Evolutionary conservation across 2,329 filamentous ascomycete genomes (phyloP).

Genomic region (Colletotrichum sp.): DNA sequence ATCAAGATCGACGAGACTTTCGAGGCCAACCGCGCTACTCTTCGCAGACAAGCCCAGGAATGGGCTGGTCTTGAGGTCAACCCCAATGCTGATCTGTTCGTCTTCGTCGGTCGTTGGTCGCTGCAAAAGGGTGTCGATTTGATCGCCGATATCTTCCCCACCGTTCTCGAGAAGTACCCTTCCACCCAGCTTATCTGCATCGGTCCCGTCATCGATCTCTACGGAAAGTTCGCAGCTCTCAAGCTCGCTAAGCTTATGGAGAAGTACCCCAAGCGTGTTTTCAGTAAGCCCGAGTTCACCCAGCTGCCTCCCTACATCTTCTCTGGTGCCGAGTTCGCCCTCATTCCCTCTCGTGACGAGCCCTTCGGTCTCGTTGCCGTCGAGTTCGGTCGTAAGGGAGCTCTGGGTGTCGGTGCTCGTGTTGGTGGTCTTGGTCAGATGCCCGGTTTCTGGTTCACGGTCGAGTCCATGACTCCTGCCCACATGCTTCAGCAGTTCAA

Average conservation of each 20-base stretch:
- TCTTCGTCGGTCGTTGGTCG: constrained; percentile 73
- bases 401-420: constrained; percentile 68
- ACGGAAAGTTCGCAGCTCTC: constrained; percentile 70
- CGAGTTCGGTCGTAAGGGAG: constrained; percentile 72
- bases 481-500: constrained; percentile 71
- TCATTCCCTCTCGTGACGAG: constrained; percentile 73
- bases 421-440: constrained; percentile 74
- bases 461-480: constrained; percentile 67
- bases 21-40: constrained; percentile 56
- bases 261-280: constrained; percentile 68
- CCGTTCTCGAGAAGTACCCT: constrained; percentile 63
- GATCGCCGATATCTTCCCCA: constrained; percentile 71
- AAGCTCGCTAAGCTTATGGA: constrained; percentile 70
- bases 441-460: constrained; percentile 75
- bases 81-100: constrained; percentile 67
- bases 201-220: constrained; percentile 70
- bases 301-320: constrained; percentile 71
- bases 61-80: constrained; percentile 70
- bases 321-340: constrained; percentile 70
- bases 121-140: constrained; percentile 74
- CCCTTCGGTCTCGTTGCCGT: constrained; percentile 73
- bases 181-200: constrained; percentile 67
- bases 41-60: constrained; percentile 67
- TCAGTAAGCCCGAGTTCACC: constrained; percentile 72
- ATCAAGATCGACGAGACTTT: constrained; percentile 60